Base-by-base conservation (phyloP, 108 stramenopile species). In the Cyclotella sp. region DNA sequence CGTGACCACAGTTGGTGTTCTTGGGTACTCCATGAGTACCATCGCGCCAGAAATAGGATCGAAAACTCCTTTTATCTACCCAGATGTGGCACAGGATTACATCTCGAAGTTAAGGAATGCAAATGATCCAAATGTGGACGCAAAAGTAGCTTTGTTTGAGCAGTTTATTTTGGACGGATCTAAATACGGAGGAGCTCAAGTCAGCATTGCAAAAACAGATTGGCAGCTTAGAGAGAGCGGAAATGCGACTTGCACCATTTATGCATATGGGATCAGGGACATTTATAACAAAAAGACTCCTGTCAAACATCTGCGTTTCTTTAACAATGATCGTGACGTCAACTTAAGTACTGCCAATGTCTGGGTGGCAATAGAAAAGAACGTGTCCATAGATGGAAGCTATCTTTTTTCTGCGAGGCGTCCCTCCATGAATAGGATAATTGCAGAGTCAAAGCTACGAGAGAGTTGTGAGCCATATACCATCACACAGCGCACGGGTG, bases 321-420 rank as follows among this genome's bases (percentile, higher is more conserved):
- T 67, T 18, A 12, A 9, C 8, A 67, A 41, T 67, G 66, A 43
- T 19, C 14, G 22, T 14, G 26, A n/a, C 10, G n/a, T 26, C 66
- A 45, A 9, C 9, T 14, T 9, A 67, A 6, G 15, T 9, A 27
- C 15, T 13, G 19, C 8, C 44, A 45, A 49, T 21, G n/a, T n/a
- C 7, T 67, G 41, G 41, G 44, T 67, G 9, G 66, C 66, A 13
- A 34, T 46, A 21, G 44, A 26, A 7, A 67, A 67, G 47, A 26
- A 21, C 46, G 46, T 15, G 11, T 46, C 24, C 10, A 26, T 46
- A 15, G 44, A 9, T 14, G 46, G 28, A n/a, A 49, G 12, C 44
- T 34, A 67, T 21, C 30, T 67, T 9, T 67, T 67, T 34, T 67
- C 66, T 14, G 14, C 44, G 27, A 67, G 9, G 12, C 5, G 16